Conservation (phyloP, 2,329 filamentous ascomycete species). For the Lasiodiplodia sp. region DNA sequence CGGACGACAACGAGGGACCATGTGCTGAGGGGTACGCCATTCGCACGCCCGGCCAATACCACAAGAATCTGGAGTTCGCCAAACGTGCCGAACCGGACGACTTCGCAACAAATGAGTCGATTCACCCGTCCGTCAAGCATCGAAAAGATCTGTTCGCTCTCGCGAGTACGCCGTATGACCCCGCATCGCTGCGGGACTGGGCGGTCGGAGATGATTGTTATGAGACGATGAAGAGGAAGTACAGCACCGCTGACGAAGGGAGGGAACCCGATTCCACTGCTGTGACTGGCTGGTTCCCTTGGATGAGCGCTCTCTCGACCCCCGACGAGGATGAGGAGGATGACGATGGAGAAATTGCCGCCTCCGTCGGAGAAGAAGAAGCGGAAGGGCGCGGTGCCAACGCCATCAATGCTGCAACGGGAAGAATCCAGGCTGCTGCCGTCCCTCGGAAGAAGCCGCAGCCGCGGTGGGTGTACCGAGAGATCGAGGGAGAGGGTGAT, state of each 20-base stretch:
- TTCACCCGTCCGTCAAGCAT: constrained; percentile 24
- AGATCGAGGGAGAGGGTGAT: constrained; percentile 2
- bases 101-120: constrained; percentile 23
- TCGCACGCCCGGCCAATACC: constrained; percentile 15
- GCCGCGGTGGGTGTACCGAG: constrained; percentile 6
- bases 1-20: not conserved
- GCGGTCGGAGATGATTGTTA: not conserved
- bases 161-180: not conserved
- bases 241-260: not conserved
- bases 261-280: not conserved
- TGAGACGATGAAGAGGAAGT: not conserved
- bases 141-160: constrained; percentile 16
- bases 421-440: too few relatives aligned
- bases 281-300: not conserved
- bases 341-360: not conserved
- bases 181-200: constrained; percentile 11
- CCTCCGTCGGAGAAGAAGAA: not conserved
- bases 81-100: not conserved
- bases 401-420: not conserved
- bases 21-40: not conserved
- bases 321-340: not conserved
- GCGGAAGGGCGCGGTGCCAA: not conserved
- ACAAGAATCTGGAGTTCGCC: constrained; percentile 16
- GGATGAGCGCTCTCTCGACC: not conserved
- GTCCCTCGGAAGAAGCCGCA: not conserved